Evolutionary conservation across 371 early-diverging fungal species (phyloP), one percentile per base, ranked within the genome.

Genomic region (Mortierella polycephala): DNA sequence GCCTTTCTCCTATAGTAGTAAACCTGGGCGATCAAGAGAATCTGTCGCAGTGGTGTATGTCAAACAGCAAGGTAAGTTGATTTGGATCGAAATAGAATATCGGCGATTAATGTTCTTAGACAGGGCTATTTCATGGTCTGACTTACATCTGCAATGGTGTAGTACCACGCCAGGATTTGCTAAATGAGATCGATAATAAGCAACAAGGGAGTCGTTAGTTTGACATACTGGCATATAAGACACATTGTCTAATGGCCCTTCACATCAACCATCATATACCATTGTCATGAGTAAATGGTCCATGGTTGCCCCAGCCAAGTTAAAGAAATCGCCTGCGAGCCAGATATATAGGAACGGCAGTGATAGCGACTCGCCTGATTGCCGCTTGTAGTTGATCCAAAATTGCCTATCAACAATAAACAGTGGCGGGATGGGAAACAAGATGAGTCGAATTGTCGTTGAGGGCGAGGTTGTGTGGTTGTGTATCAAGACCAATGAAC

Each of bases 241-340:
- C 23, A 11, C n/a, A 56, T 45, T 0, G 3, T 21, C 49, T 21
- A 21, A n/a, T 56, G 8, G 21, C 42, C 16, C 21, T 16, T 21
- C 21, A 39, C 42, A 59, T 23, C 44, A n/a, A 2, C 40, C 6
- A 23, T 16, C 40, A 57, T 18, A 67, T 81, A 92, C 91, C 83
- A 90, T 89, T 4, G 93, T 92, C 7, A 86, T 67, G 37, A 93
- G 73, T 42, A 95, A 84, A 53, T 90, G 82, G 60, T 95, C 95
- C 67, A 91, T 74, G 21, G 92, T 81, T 21, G 92, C 88, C 39
- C 96, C 96, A 21, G 87, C 74, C n/a, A 95, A 74, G 80, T 94
- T 94, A 67, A 90, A 84, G 20, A 92, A 60, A 65, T 96, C 96
- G 9, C 96, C 96, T 1, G 86, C 82, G 18, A 94, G 81, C 96